A percentile compares a stretch with the other conserved stretches of the same genome.
Evolutionary conservation across 305 asterid genomes (phyloP).

Genomic region (Plantago lanceolata): DNA sequence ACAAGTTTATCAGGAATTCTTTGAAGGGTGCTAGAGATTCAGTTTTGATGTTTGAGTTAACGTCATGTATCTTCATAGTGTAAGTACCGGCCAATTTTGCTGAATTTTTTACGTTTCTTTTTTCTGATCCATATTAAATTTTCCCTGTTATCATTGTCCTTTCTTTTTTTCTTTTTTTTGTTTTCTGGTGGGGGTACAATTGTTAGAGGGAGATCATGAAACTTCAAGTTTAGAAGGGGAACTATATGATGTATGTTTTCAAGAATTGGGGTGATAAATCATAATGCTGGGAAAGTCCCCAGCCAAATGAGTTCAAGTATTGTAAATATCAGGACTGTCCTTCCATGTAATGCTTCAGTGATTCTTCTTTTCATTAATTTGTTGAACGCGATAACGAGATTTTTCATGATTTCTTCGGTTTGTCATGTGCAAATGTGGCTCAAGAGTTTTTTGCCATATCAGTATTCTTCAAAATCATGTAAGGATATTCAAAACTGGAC

Average conservation of each 20-base stretch:
- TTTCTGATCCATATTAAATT: neutral
- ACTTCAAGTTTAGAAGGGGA: constrained; percentile 20
- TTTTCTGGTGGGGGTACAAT: neutral
- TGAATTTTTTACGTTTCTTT: constrained; percentile 12
- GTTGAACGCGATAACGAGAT: too few species aligned
- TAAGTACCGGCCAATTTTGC: constrained; percentile 39
- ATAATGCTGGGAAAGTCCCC: constrained; percentile 8
- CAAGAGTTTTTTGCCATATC: too few species aligned
- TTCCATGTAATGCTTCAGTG: constrained; percentile 14
- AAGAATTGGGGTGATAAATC: neutral
- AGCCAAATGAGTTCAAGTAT: constrained; percentile 29
- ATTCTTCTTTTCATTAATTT: too few species aligned
- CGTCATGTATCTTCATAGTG: constrained; percentile 29
- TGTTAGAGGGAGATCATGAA: constrained; percentile 18
- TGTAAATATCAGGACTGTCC: constrained; percentile 35
- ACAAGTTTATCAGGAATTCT: constrained; percentile 27
- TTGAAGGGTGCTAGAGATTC: constrained; percentile 34
- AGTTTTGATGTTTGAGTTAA: constrained; percentile 44
- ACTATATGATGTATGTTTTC: constrained; percentile 17
- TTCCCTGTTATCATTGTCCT: neutral
- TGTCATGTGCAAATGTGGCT: too few species aligned
- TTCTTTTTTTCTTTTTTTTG: neutral
- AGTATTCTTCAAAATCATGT: too few species aligned
- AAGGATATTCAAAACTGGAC: too few species aligned
- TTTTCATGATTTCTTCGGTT: too few species aligned